Evolutionary conservation across 371 early-diverging fungal genomes (phyloP).

Genomic region (Nosema muscidifuracis): DNA sequence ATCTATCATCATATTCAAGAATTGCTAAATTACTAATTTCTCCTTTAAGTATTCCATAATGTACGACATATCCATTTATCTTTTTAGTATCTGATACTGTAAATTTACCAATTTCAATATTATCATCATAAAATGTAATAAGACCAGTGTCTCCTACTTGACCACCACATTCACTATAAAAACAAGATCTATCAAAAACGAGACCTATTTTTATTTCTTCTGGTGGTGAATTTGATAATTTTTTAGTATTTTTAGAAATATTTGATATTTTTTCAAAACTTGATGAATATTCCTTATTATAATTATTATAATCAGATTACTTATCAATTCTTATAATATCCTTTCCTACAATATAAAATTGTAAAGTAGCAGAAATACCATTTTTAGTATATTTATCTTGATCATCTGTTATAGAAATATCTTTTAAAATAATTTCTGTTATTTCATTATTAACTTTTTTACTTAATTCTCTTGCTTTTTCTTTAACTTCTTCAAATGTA

Average conservation of each 20-base stretch:
- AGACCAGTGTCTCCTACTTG: slow-evolving; percentile 92
- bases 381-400: slow-evolving; percentile 70
- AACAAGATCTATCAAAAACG: slow-evolving; percentile 88
- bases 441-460: slow-evolving; percentile 41
- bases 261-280: neutral
- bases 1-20: slow-evolving; percentile 74
- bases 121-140: slow-evolving; percentile 71
- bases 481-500: slow-evolving; percentile 73
- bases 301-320: neutral
- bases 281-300: no score
- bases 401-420: slow-evolving; percentile 71
- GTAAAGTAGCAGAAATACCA: slow-evolving; percentile 17
- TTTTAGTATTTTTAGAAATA: neutral
- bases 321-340: slow-evolving; percentile 20
- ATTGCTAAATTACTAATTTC: slow-evolving; percentile 68
- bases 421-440: slow-evolving; percentile 16
- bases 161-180: slow-evolving; percentile 96
- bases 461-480: slow-evolving; percentile 72
- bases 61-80: slow-evolving; percentile 88
- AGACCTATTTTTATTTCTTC: slow-evolving; percentile 61
- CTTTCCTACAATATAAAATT: slow-evolving; percentile 12
- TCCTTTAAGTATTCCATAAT: slow-evolving; percentile 81
- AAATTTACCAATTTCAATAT: slow-evolving; percentile 58
- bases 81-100: slow-evolving; percentile 82
- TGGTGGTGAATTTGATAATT: neutral